Evolutionary conservation across 441 rosid genomes (phyloP).

Genomic region (Adansonia rubrostipa): DNA sequence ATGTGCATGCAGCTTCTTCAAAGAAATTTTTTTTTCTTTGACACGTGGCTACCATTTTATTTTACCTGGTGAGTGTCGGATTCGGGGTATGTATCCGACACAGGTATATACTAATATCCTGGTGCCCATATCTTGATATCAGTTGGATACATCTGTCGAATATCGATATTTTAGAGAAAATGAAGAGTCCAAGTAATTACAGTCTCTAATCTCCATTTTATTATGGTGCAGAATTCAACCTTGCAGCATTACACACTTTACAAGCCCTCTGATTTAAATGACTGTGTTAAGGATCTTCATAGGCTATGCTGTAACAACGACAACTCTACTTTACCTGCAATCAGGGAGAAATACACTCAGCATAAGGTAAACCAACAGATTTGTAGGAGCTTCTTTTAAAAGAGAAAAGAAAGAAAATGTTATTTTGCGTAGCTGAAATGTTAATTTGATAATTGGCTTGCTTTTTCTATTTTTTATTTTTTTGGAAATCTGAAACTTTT

Average conservation of each 20-base stretch:
- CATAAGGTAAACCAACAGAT: conserved; percentile 61
- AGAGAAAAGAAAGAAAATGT: neutral
- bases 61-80: too few species aligned
- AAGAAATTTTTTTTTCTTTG: neutral
- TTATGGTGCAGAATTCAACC: conserved; percentile 62
- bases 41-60: neutral
- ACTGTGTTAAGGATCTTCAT: conserved; percentile 77
- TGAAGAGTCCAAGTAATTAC: too few species aligned
- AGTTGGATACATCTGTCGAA: too few species aligned
- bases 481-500: neutral
- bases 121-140: too few species aligned
- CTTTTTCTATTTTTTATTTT: neutral
- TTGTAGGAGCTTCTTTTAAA: too few species aligned
- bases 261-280: conserved; percentile 63
- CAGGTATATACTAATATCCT: too few species aligned
- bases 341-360: conserved; percentile 88
- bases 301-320: conserved; percentile 55
- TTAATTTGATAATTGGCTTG: neutral
- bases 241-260: conserved; percentile 86
- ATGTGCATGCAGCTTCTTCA: conserved; percentile 24
- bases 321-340: conserved; percentile 62
- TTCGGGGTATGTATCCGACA: too few species aligned
- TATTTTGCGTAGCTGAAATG: conserved; percentile 10
- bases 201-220: conserved; percentile 10
- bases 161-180: too few species aligned